Base-by-base conservation (phyloP, 2,329 filamentous ascomycete genomes). In the Cladosporium sp. region DNA sequence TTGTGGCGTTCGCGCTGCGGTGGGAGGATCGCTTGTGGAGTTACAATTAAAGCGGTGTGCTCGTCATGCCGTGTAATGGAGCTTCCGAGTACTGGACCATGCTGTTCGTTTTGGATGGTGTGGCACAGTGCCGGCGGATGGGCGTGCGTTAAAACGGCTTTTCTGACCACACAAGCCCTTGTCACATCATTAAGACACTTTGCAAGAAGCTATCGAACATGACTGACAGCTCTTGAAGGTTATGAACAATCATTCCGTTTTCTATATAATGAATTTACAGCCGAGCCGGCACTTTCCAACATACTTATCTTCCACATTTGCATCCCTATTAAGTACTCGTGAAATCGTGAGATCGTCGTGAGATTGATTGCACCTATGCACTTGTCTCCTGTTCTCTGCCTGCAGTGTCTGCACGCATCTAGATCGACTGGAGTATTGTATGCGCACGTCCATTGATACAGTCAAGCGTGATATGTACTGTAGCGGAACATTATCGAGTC, bases 11-110 rank as follows among this genome's bases (percentile, higher is more conserved):
- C 60, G 58, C 60, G 60, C 62, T 59, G 24, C 36, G 52, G 28
- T 60, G 70, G 70, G 59, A 73, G 61, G 71, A 73, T 71, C 67
- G 68, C 69, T 73, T 72, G 71, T 72, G 70, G 68, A 71, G 70
- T 71, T 70, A 58, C 60, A 60, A 65, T 63, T 60, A 55, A 47
- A 55, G 17, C 52, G 52, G 34, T 32, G 40, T 55, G 52, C 52
- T 64, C 61, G 62, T 62, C 53, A 61, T 47, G 61, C 58, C 54
- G 59, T 56, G 61, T 66, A 53, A 69, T 71, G 59, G 61, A 64
- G 65, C 64, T 71, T 70, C 70, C 64, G 70, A 67, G 70, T 68
- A 61, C 58, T 56, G 55, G 56, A 61, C 54, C 58, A 56, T 61
- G 66, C 59, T 62, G 64, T 68, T 67, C 70, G 70, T 73, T 64